Evolutionary conservation across 2,329 filamentous ascomycete genomes (phyloP).

Genomic region (Chalaropsis thielavioides): DNA sequence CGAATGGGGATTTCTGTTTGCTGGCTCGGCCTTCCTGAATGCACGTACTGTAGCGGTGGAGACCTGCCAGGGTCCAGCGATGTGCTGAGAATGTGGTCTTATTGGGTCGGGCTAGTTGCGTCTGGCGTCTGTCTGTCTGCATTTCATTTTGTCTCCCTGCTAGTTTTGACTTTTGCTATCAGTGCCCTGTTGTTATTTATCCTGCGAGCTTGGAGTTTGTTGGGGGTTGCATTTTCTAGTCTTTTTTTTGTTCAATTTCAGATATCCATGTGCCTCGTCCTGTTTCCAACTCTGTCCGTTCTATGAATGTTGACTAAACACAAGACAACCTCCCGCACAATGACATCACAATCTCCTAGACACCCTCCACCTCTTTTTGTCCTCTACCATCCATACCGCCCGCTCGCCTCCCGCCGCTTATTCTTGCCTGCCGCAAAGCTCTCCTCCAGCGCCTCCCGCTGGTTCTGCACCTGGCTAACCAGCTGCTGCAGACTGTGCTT

Average conservation of each 20-base stretch:
- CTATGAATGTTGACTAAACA: background rate
- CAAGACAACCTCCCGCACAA: background rate
- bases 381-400: slow-evolving; percentile 62
- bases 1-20: slow-evolving; percentile 49
- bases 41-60: slow-evolving; percentile 37
- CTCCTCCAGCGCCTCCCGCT: slow-evolving; percentile 80
- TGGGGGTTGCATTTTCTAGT: background rate
- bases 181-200: slow-evolving; percentile 9
- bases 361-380: background rate
- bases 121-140: background rate
- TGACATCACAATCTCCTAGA: background rate
- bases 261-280: slow-evolving; percentile 10
- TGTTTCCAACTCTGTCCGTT: background rate
- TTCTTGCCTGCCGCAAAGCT: slow-evolving; percentile 70
- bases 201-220: slow-evolving; percentile 9
- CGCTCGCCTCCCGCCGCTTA: slow-evolving; percentile 69
- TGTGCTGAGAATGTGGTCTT: background rate
- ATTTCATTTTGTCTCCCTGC: background rate
- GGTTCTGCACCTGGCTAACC: slow-evolving; percentile 65
- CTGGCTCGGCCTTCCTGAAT: slow-evolving; percentile 28
- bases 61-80: slow-evolving; percentile 27
- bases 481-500: slow-evolving; percentile 85
- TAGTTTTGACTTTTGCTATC: slow-evolving; percentile 10
- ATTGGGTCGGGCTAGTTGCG: background rate
- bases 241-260: slow-evolving; percentile 12